Percentiles rank a stretch among this genome's conserved stretches.
Evolutionary conservation across 768 basidiomycete genomes (phyloP).

Genomic region (Serendipita sp.): DNA sequence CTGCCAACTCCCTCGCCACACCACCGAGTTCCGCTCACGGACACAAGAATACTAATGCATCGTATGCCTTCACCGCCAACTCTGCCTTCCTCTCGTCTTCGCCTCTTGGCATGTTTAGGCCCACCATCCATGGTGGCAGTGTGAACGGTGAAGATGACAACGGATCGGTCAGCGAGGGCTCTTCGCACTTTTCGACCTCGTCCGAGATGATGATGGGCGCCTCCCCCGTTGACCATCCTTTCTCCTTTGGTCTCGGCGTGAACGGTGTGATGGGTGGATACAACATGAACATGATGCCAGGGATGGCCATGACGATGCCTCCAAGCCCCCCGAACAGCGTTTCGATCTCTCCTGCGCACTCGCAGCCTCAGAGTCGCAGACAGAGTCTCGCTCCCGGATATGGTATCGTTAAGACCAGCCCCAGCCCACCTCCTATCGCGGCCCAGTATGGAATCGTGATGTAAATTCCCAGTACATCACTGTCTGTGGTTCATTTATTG

Average conservation of each 20-base stretch:
- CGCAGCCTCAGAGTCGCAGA: background rate
- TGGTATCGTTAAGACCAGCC: background rate
- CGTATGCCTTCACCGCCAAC: conserved; percentile 1
- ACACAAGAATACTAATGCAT: background rate
- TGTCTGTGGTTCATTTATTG: background rate
- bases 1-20: background rate
- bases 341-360: background rate
- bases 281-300: background rate
- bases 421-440: background rate
- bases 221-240: background rate
- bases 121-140: background rate
- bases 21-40: conserved; percentile 4
- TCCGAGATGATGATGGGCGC: background rate
- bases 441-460: background rate
- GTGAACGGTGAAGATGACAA: background rate
- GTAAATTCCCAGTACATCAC: background rate
- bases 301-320: background rate
- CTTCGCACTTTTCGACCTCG: background rate
- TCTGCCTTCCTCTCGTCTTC: conserved; percentile 1
- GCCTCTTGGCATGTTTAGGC: background rate
- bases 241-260: background rate
- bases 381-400: background rate
- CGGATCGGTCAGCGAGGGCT: background rate
- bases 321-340: background rate
- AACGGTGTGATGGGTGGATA: background rate